A percentile compares a stretch with the other conserved stretches of the same genome.
phyloP scores from a whole-genome alignment of 2,329 filamentous ascomycete genomes.

The Microsporum audouinii region DNA sequence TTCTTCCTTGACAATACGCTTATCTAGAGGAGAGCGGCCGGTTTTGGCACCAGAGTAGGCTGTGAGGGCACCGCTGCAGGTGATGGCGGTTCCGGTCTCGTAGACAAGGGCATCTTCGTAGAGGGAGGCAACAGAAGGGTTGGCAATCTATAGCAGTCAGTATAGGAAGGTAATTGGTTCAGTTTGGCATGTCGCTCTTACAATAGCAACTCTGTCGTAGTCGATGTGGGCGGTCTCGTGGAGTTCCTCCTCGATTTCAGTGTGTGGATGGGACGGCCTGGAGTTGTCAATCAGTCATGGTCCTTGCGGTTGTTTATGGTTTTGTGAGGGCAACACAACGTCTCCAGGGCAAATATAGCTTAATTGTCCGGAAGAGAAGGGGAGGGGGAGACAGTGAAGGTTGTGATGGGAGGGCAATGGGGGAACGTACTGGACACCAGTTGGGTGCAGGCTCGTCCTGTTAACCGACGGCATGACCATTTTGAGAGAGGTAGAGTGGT shows the following conservation, averaged over 20 bases:
- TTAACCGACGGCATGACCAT: constrained; percentile 56
- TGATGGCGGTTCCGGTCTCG: constrained; percentile 95
- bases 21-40: constrained; percentile 89
- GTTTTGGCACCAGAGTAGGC: constrained; percentile 98
- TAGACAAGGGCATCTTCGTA: constrained; percentile 99
- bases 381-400: neutral
- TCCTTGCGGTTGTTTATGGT: neutral
- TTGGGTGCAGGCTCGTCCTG: constrained; percentile 83
- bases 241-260: constrained; percentile 93
- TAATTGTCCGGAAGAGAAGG: too few relatives aligned
- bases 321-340: neutral
- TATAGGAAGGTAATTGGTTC: neutral
- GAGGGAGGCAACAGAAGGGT: constrained; percentile 86
- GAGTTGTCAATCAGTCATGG: constrained; percentile 11
- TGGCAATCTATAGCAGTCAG: constrained; percentile 50
- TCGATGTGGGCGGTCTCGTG: constrained; percentile 98
- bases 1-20: constrained; percentile 89
- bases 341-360: too few relatives aligned
- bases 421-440: constrained; percentile 69
- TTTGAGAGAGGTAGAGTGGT: constrained; percentile 47
- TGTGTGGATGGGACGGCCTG: constrained; percentile 78
- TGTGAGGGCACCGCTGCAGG: constrained; percentile 84
- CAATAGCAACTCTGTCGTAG: constrained; percentile 96
- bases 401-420: neutral
- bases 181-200: constrained; percentile 40